A percentile compares a stretch with the other conserved stretches of the same genome.
These are phyloP conservation scores for Fonsecaea pedrosoi DNA, from an alignment of 2,329 filamentous ascomycete species.

Conservation along the genomic window DNA sequence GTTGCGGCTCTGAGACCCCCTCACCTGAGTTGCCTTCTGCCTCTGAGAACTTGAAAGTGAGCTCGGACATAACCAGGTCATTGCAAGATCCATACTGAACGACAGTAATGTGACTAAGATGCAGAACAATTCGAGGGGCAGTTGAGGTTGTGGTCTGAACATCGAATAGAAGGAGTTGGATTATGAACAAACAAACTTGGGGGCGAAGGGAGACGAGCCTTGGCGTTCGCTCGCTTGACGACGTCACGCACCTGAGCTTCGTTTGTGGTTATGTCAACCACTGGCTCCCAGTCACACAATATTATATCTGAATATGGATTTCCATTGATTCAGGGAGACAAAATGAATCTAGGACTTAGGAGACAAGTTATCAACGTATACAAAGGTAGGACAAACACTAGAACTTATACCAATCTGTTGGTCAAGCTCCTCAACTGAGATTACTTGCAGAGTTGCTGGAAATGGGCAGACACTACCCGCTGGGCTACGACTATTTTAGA, in stretches of 20 bases:
- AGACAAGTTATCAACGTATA: constrained; percentile 83
- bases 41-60: constrained; percentile 51
- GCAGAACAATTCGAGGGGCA: background rate
- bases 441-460: constrained; percentile 73
- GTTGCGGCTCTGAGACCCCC: constrained; percentile 53
- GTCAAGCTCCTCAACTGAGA: background rate
- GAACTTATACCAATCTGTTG: background rate
- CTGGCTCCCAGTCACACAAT: background rate
- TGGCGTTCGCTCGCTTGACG: background rate
- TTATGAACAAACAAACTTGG: too few relatives aligned
- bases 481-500: constrained; percentile 82
- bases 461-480: constrained; percentile 83
- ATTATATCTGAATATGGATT: background rate
- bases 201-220: background rate
- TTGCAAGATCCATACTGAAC: too few relatives aligned
- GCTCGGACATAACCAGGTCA: too few relatives aligned
- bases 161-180: background rate
- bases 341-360: constrained; percentile 66
- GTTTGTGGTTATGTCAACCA: background rate
- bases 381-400: constrained; percentile 67
- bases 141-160: background rate
- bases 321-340: constrained; percentile 2
- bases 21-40: constrained; percentile 53
- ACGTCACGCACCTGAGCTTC: constrained; percentile 10
- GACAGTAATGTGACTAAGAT: too few relatives aligned